phyloP scores from a whole-genome alignment of 257 asterid species.

The Capsicum chinense region DNA sequence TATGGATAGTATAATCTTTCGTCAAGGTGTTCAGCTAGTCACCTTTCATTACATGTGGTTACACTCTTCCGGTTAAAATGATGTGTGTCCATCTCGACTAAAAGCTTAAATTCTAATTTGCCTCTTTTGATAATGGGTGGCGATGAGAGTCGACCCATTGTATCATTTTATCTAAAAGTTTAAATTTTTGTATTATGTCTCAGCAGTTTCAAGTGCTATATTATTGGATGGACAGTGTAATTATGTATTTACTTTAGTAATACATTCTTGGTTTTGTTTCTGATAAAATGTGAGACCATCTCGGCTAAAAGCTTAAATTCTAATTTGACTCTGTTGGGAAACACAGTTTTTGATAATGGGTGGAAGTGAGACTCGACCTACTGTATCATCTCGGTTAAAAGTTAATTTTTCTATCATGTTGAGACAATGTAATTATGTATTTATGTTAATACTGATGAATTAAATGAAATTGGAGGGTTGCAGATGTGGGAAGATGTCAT shows the following conservation, averaged over 20 bases:
- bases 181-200: neutral
- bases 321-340: neutral
- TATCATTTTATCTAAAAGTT: neutral
- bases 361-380: neutral
- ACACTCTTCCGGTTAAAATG: no score
- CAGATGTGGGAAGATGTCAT: conserved; percentile 83
- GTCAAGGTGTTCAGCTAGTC: no score
- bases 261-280: no score
- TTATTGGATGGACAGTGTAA: neutral
- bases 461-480: conserved; percentile 29
- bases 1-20: no score
- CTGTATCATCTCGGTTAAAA: neutral
- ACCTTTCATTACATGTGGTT: no score
- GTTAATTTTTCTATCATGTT: neutral
- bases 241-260: neutral
- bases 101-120: neutral
- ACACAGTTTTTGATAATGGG: neutral
- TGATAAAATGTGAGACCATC: neutral
- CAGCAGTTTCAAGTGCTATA: neutral
- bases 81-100: no score
- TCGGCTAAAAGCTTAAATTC: neutral
- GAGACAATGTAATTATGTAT: neutral
- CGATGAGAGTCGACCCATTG: neutral
- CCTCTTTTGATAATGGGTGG: neutral
- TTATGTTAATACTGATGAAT: neutral